Percentiles rank a stretch among this genome's conserved stretches.
Conservation (phyloP, 2,329 filamentous ascomycete species). For the Juglanconis oblonga region DNA sequence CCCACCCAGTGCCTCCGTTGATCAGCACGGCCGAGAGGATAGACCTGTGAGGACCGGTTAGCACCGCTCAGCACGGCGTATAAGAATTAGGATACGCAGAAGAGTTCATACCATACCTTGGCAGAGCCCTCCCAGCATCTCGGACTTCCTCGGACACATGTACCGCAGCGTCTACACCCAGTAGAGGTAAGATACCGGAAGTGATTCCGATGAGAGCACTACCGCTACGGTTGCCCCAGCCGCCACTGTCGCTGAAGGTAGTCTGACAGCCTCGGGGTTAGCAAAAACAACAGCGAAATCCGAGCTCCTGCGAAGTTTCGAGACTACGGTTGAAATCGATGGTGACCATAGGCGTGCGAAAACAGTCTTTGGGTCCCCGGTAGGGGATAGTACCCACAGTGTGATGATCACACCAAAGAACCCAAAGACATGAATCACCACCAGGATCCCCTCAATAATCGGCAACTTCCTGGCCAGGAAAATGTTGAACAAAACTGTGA, state of each 20-base stretch:
- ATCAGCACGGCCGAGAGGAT: constrained; percentile 31
- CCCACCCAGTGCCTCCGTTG: constrained; percentile 27
- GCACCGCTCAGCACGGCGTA: not conserved
- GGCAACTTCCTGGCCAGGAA: constrained; percentile 36
- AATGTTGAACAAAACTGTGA: constrained; percentile 43
- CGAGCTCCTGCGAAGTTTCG: too few relatives aligned
- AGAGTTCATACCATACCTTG: constrained; percentile 15
- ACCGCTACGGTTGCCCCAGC: constrained; percentile 30
- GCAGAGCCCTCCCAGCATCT: constrained; percentile 25
- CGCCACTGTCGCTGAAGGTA: constrained; percentile 22
- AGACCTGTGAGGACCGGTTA: constrained; percentile 15
- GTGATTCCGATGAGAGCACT: constrained; percentile 37
- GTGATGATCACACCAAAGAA: constrained; percentile 41
- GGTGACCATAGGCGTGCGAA: constrained; percentile 24
- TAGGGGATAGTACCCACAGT: constrained; percentile 34
- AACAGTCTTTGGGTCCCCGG: constrained; percentile 15
- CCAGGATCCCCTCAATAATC: constrained; percentile 38
- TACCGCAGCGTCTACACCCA: constrained; percentile 30
- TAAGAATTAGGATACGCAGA: not conserved
- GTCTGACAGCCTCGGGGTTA: not conserved
- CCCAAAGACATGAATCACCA: constrained; percentile 42
- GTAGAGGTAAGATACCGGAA: constrained; percentile 32
- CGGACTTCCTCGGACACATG: constrained; percentile 33
- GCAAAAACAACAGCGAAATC: too few relatives aligned
- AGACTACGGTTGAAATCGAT: constrained; percentile 23